Percentiles rank a stretch among this genome's conserved stretches.
These are phyloP conservation scores for Neonectria ditissima DNA, from an alignment of 2,329 filamentous ascomycete genomes.

Conservation along the genomic window DNA sequence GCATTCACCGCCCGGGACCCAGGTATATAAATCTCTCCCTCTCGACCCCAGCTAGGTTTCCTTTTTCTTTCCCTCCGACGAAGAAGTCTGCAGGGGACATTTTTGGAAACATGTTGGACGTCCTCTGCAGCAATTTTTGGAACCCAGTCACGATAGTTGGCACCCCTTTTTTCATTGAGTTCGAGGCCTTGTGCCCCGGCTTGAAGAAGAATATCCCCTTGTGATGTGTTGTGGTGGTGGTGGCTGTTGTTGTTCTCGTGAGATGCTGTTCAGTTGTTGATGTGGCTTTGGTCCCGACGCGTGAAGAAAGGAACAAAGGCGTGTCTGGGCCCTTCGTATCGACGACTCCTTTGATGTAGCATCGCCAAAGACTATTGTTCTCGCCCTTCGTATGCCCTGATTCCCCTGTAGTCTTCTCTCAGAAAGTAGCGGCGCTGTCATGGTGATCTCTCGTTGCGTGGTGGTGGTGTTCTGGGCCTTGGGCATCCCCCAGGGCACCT, in stretches of 20 bases:
- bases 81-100: neutral
- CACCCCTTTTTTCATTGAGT: slow-evolving; percentile 40
- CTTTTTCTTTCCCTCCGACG: slow-evolving; percentile 6
- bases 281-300: neutral
- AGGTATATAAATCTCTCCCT: slow-evolving; percentile 17
- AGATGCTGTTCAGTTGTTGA: neutral
- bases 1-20: neutral
- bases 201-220: slow-evolving; percentile 35
- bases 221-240: neutral
- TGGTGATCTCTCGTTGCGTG: neutral
- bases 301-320: neutral
- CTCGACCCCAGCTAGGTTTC: neutral
- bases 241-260: neutral
- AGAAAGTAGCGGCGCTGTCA: neutral
- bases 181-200: slow-evolving; percentile 27
- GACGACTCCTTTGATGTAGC: neutral
- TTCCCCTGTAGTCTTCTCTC: neutral
- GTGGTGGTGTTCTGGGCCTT: neutral
- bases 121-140: slow-evolving; percentile 30
- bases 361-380: neutral
- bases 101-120: neutral
- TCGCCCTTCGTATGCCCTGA: too few species aligned
- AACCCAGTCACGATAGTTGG: too few species aligned
- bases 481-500: neutral
- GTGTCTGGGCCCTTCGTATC: neutral